Evolutionary conservation across 2,329 filamentous ascomycete genomes (phyloP), one percentile per base, ranked within the genome.

Genomic region (Coniella lustricola): DNA sequence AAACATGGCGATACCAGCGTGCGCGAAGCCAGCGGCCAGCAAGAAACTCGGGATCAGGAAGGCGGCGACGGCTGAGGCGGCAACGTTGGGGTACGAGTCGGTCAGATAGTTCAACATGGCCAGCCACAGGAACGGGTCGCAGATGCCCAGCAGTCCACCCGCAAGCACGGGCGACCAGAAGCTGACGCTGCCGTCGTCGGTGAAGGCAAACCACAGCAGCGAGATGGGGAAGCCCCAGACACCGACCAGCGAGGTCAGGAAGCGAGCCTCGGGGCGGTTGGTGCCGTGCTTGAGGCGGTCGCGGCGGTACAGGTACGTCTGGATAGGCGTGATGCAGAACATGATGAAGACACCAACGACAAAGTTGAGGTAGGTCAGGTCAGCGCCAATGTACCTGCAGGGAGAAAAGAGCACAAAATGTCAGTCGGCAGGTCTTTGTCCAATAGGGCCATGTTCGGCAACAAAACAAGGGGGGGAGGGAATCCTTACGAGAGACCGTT

Each of bases 31-130:
- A 16, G 67, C 67, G 4, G 67, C 67, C 41, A 71, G 62, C 18
- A 67, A 43, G 44, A 69, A 70, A n/a, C 63, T 66, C 1, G 68
- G 67, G 46, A 71, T 70, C 41, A 69, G 55, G 58, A 70, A 70
- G 2, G 68, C 67, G 2, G 68, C 67, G 35, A 71, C 66, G 7
- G 67, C 67, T 17, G 62, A 66, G 4, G 58, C 67, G 14, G 67
- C 67, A 8, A 69, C 62, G 52, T 67, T 68, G 25, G 66, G 65
- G 44, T 71, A 71, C 4, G 65, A 60, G 54, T 71, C 66, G 25
- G 66, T 65, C 40, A 69, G 66, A 53, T 71, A 71, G 45, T 67
- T 70, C 38, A 71, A 54, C 67, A 69, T 70, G 42, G 59, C 56
- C n/a, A 70, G 58, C 65, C 66, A 71, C 4, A 70, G 59, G n/a